A percentile compares a stretch with the other conserved stretches of the same genome.
Evolutionary conservation across 2,329 filamentous ascomycete genomes (phyloP).

Genomic region (Raffaelea albimanens): DNA sequence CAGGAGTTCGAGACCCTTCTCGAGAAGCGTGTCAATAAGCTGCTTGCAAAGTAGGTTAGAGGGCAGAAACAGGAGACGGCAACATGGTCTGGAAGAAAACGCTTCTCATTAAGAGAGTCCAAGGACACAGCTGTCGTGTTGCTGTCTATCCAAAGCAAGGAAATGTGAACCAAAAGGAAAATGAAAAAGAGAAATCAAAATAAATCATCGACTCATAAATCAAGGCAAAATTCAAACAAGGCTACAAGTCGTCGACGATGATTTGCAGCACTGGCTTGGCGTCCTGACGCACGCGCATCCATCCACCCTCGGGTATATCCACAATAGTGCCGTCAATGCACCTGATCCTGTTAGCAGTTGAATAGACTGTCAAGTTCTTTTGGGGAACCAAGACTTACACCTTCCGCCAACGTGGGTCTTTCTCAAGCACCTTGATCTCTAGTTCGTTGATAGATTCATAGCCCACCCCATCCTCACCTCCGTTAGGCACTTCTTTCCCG

Average conservation of each 20-base stretch:
- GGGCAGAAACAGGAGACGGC: too few species aligned
- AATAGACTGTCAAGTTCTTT: too few species aligned
- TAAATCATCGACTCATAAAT: too few species aligned
- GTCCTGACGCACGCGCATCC: slow-evolving; percentile 54
- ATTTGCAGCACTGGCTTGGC: slow-evolving; percentile 31
- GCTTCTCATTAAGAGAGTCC: too few species aligned
- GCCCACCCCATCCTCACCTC: slow-evolving; percentile 50
- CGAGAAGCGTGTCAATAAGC: slow-evolving; percentile 45
- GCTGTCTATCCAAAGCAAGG: background rate
- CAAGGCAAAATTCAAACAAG: slow-evolving; percentile 2
- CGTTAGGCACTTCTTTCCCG: slow-evolving; percentile 26
- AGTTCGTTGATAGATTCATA: slow-evolving; percentile 65
- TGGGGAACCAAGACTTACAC: slow-evolving; percentile 32
- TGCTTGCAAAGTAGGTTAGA: slow-evolving; percentile 18
- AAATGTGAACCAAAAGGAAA: background rate
- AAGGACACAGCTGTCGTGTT: too few species aligned
- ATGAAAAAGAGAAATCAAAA: too few species aligned
- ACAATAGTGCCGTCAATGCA: slow-evolving; percentile 92
- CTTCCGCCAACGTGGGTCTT: slow-evolving; percentile 67
- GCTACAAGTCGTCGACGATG: slow-evolving; percentile 31
- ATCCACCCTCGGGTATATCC: slow-evolving; percentile 58
- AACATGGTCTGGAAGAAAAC: too few species aligned
- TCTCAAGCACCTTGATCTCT: slow-evolving; percentile 56
- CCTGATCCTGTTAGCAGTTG: slow-evolving; percentile 4
- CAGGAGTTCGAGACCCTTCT: slow-evolving; percentile 55